Conservation (phyloP, 1,139 yeast genomes). For the Yamadazyma kanchanaburiensis region DNA sequence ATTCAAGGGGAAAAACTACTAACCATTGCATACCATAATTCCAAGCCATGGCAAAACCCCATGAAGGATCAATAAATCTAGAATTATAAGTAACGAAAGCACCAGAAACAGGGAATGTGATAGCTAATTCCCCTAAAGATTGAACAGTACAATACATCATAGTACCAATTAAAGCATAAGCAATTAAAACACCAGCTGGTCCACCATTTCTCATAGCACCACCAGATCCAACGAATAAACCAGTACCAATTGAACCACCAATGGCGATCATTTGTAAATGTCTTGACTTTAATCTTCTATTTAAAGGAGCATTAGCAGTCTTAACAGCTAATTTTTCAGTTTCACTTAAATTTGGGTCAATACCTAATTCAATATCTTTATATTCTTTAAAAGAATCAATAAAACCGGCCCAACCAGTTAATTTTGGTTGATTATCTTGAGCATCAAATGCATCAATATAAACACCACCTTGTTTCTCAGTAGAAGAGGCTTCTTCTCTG, state of each 20-base stretch:
- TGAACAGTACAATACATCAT: constrained; percentile 65
- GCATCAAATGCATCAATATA: constrained; percentile 41
- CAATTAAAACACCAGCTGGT: constrained; percentile 70
- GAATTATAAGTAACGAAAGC: constrained; percentile 69
- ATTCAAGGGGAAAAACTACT: constrained; percentile 65
- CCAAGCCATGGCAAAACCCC: constrained; percentile 80
- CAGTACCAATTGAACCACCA: constrained; percentile 87
- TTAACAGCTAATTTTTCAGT: constrained; percentile 65
- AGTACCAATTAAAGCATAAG: constrained; percentile 44
- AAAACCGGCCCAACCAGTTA: constrained; percentile 40
- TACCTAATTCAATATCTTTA: constrained; percentile 46
- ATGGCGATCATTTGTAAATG: constrained; percentile 83
- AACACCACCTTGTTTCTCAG: constrained; percentile 41
- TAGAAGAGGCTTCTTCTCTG: constrained; percentile 30
- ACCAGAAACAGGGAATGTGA: constrained; percentile 71
- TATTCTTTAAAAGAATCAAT: constrained; percentile 57
- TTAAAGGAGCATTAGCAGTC: constrained; percentile 69
- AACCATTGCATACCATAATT: constrained; percentile 73
- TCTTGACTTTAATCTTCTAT: constrained; percentile 58
- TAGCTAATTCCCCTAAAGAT: constrained; percentile 69
- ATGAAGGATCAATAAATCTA: constrained; percentile 65
- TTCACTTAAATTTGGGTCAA: constrained; percentile 57
- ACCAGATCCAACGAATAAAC: constrained; percentile 69
- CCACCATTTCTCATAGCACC: constrained; percentile 59
- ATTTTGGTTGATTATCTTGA: constrained; percentile 20